Conservation (phyloP, 345 rosid species). For the Populus euphratica region DNA sequence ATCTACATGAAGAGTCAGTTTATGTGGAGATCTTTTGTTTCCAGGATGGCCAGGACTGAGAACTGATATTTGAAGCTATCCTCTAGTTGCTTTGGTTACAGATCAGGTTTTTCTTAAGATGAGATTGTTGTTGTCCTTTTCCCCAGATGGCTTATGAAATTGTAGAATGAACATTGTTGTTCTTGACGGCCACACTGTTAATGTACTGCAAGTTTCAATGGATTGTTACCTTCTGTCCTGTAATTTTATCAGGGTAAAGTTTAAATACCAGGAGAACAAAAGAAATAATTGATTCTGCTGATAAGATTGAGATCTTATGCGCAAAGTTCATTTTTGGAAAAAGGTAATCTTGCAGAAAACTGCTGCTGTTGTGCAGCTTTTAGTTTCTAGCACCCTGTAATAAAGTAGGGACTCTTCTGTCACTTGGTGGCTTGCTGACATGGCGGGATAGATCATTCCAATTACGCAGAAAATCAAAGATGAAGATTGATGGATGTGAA, state of each 20-base stretch:
- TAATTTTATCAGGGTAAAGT: neutral
- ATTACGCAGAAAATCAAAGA: neutral
- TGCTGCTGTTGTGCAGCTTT: neutral
- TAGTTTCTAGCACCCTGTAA: neutral
- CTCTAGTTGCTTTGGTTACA: neutral
- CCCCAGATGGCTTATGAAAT: conserved; percentile 11
- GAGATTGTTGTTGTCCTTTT: conserved; percentile 28
- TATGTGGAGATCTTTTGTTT: neutral
- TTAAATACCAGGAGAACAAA: neutral
- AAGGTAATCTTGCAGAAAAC: neutral
- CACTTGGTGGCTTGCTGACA: neutral
- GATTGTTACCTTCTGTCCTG: neutral
- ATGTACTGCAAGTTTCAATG: conserved; percentile 5
- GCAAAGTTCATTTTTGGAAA: neutral
- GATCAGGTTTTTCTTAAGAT: conserved; percentile 17
- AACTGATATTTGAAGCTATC: conserved; percentile 3
- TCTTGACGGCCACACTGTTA: conserved; percentile 10
- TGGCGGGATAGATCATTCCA: neutral
- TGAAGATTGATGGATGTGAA: neutral
- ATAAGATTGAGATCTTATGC: neutral
- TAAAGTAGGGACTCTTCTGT: neutral
- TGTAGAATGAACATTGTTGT: conserved; percentile 14
- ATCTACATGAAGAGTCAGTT: neutral
- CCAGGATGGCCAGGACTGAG: conserved; percentile 41
- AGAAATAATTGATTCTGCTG: conserved; percentile 14